Percentiles rank a stretch among this genome's conserved stretches.
These are phyloP conservation scores for Plenodomus biglobosus DNA, from an alignment of 2,329 filamentous ascomycete genomes.

Conservation along the genomic window DNA sequence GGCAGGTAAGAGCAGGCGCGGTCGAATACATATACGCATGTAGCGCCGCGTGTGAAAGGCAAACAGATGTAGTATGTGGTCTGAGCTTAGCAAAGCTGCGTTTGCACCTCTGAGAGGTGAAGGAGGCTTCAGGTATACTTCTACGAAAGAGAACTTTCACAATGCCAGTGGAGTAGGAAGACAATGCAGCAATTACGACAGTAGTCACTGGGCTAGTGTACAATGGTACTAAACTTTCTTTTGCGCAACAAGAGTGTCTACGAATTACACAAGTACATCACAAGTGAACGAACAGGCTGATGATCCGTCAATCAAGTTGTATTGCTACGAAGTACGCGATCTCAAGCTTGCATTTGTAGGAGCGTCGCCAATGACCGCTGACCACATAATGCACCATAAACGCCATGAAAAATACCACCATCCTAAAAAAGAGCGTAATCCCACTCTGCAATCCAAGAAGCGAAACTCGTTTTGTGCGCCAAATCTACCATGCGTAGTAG, in stretches of 20 bases:
- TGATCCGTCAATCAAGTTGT: not conserved
- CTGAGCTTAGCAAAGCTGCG: too few species aligned
- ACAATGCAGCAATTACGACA: too few species aligned
- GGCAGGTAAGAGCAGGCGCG: too few species aligned
- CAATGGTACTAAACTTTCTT: too few species aligned
- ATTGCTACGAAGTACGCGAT: not conserved
- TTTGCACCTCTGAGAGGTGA: too few species aligned
- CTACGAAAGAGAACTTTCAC: too few species aligned
- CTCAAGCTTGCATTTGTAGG: not conserved
- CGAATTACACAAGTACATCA: not conserved
- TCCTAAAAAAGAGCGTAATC: conserved; percentile 4
- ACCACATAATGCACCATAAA: not conserved
- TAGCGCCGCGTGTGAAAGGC: too few species aligned
- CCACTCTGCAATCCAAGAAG: conserved; percentile 11
- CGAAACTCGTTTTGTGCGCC: conserved; percentile 15
- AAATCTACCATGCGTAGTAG: not conserved
- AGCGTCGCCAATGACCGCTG: not conserved
- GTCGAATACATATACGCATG: too few species aligned
- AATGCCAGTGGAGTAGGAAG: too few species aligned
- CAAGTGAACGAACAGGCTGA: not conserved
- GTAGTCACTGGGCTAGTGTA: too few species aligned
- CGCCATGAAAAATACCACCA: not conserved
- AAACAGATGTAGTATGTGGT: too few species aligned
- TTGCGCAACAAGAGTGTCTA: not conserved
- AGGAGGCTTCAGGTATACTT: too few species aligned